Evolutionary conservation across 192 early-diverging fungal genomes (phyloP).

Genomic region (Coemansia sp.): DNA sequence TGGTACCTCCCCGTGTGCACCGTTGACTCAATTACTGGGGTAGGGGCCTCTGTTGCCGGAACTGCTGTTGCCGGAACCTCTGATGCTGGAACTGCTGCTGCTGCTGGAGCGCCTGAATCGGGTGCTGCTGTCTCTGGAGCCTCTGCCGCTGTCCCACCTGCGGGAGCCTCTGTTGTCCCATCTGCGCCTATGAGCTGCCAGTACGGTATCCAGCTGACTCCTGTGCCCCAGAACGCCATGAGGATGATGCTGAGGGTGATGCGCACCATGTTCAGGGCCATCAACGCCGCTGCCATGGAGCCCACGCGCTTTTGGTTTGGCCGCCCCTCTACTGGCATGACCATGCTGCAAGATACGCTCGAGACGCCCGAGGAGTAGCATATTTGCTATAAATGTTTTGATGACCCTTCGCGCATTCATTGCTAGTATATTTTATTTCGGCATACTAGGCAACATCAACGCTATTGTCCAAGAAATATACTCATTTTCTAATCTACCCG

Average conservation of each 20-base stretch:
- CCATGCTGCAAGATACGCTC: not conserved
- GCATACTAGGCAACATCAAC: not conserved
- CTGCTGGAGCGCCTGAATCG: not conserved
- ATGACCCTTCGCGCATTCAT: not conserved
- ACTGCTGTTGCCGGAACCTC: too few species aligned
- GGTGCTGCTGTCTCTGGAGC: not conserved
- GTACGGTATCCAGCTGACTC: constrained; percentile 30
- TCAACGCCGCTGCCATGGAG: not conserved
- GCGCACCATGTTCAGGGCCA: not conserved
- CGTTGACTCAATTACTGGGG: constrained; percentile 21
- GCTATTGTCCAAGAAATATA: too few species aligned
- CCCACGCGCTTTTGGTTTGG: constrained; percentile 2
- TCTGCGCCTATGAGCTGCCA: constrained; percentile 15
- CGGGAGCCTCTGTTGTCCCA: not conserved
- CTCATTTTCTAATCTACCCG: too few species aligned
- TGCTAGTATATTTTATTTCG: too few species aligned
- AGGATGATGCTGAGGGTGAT: not conserved
- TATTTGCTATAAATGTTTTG: not conserved
- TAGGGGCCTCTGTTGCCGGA: too few species aligned
- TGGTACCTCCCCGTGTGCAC: constrained; percentile 46
- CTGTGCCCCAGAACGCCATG: constrained; percentile 15
- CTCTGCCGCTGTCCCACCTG: not conserved
- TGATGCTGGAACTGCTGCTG: too few species aligned
- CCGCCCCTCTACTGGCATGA: not conserved
- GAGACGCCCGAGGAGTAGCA: not conserved